Base-by-base conservation (phyloP, 345 rosid genomes). In the Moringa oleifera region DNA sequence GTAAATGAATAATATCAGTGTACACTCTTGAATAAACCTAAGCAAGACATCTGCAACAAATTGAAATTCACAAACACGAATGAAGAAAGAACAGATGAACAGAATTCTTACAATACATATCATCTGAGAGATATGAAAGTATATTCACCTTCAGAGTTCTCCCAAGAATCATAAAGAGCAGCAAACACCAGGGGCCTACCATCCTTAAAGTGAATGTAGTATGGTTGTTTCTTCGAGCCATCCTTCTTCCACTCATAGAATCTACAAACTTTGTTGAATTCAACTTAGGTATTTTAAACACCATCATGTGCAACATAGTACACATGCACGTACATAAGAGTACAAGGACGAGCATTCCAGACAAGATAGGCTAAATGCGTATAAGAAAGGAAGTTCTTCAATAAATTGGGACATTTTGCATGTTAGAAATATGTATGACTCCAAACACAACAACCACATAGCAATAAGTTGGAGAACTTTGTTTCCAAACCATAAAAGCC, bases 201-300 rank as follows among this genome's bases (percentile, higher is more conserved):
- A 74, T 88, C 91, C 84, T 78, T 82, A 73, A 84, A 93, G 80
- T 90, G 96, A 67, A 93, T 72, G 71, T 85, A 85, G 77, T 84
- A 88, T 10, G 98, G 97, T 75, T 90, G 98, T 75, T 85, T 90
- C 61, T 83, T 90, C 0, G 98, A 83, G 28, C 89, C 96, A 66
- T 90, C 96, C 63, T 86, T 93, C 67, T 84, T 93, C 97, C 98
- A 93, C 82, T 93, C 98, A 64, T 88, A 93, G 75, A 93, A 93
- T 75, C 98, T 88, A 79, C 57, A 68, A 18, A 33, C 53, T 50
- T 45, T 7, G 23, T 37, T 7, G 23, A 67, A 49, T 46, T 50
- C 41, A 25, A 23, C 10, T 20, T 58, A 68, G 41, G 28, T 18
- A 65, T 22, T 25, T n/a, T 15, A 54, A 66, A 7, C 62, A 21